These are phyloP conservation scores for Quercus tomentella DNA, from an alignment of 331 rosid genomes.

Conservation along the genomic window DNA sequence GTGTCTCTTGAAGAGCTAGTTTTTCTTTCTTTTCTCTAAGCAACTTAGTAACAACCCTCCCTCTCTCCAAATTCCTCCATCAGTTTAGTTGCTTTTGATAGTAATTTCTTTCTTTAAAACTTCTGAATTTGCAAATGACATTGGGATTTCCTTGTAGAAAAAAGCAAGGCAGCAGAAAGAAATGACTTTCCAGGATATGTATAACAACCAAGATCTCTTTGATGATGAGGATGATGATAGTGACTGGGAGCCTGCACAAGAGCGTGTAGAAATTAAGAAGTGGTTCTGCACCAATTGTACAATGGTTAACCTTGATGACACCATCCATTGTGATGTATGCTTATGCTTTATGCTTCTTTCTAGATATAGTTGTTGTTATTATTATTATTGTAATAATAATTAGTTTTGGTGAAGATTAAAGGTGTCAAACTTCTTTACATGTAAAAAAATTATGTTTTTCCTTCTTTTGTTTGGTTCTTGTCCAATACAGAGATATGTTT, in stretches of 20 bases:
- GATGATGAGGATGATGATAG: conserved; percentile 63
- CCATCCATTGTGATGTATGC: conserved; percentile 63
- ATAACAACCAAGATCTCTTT: conserved; percentile 36
- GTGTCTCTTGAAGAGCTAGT: too few species aligned
- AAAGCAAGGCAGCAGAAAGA: conserved; percentile 55
- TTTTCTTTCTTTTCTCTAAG: too few species aligned
- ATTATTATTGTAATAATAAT: neutral
- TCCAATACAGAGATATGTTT: conserved; percentile 9
- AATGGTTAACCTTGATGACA: conserved; percentile 51
- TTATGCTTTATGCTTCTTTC: conserved; percentile 1
- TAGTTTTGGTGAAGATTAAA: neutral
- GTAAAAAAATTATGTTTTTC: neutral
- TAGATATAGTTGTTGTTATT: neutral
- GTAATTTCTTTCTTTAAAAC: neutral
- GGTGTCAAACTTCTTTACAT: neutral
- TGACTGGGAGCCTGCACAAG: conserved; percentile 87
- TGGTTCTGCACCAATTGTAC: conserved; percentile 95
- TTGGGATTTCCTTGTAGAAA: conserved; percentile 37
- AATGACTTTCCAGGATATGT: conserved; percentile 69
- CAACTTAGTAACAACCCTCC: too few species aligned
- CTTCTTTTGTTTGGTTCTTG: conserved; percentile 10
- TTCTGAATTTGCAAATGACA: neutral
- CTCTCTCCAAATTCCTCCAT: too few species aligned
- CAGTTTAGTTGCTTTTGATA: neutral
- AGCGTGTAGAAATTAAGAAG: conserved; percentile 49